Evolutionary conservation across 306 rosid species (phyloP).

Genomic region (Citrullus amarus): DNA sequence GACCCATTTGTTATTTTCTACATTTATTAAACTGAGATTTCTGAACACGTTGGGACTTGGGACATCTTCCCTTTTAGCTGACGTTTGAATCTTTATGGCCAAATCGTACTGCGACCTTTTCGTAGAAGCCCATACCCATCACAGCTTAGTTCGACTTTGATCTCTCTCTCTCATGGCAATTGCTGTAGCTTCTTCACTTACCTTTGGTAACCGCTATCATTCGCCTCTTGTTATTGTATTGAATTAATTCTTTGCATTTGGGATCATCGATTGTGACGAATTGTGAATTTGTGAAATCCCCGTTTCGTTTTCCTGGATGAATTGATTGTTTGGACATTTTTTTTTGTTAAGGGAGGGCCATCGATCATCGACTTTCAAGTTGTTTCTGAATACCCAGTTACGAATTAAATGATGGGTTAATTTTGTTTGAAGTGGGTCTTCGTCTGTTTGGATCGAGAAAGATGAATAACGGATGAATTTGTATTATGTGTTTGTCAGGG

Average conservation of each 20-base stretch:
- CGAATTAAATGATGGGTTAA: not conserved
- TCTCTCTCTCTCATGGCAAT: conserved; percentile 22
- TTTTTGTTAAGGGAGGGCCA: not conserved
- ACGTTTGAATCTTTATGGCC: not conserved
- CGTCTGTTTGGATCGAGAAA: not conserved
- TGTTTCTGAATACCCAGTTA: not conserved
- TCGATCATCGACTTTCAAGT: not conserved
- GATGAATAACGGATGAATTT: not conserved
- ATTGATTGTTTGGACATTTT: not conserved
- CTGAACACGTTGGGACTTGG: not conserved
- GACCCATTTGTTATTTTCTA: not conserved
- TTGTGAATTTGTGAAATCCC: not conserved
- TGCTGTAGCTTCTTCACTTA: conserved; percentile 23
- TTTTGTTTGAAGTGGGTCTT: not conserved
- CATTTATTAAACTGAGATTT: not conserved
- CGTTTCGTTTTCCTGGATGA: not conserved
- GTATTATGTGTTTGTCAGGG: not conserved
- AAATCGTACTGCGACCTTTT: not conserved
- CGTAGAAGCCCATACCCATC: not conserved
- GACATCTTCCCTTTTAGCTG: not conserved
- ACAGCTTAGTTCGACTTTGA: not conserved
- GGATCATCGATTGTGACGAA: not conserved
- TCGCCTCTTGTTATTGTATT: not conserved
- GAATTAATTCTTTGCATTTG: not conserved
- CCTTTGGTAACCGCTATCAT: conserved; percentile 25